Evolutionary conservation across 2,329 filamentous ascomycete genomes (phyloP), one percentile per base, ranked within the genome.

Genomic region (Penicillium sp.): DNA sequence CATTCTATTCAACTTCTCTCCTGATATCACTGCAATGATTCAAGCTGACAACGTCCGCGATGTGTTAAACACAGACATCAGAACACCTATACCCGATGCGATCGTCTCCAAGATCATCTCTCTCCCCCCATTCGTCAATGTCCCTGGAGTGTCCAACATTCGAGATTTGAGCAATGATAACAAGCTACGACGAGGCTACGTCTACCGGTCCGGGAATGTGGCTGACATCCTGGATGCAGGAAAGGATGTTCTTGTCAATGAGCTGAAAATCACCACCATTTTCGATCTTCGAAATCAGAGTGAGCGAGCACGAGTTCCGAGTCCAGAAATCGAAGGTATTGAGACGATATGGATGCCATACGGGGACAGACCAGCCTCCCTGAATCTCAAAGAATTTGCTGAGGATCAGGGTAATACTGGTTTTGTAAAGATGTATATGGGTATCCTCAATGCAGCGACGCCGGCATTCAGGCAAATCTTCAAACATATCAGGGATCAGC

Each of bases 131-230:
- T 68, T 67, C 33, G 53, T 62, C 20, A 55, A 52, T 5, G 41
- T 69, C 42, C 60, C 58, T 3, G 66, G 64, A 8, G 58, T 66
- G 5, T 60, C 63, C 43, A 69, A 69, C 35, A 53, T 68, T 14
- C 63, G 64, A 31, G 63, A 66, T 30, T 40, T 68, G 33, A 63
- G 63, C 51, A 57, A 56, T 27, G 56, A 53, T 18, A 55, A 57
- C 14, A 47, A 41, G 52, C 57, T 88, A 54, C 78, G 80, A 24
- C 73, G 73, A 20, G 76, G 78, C 20, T 63, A 84, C 27, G 72
- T 88, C 53, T 92, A 83, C 71, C 85, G 88, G 51, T 85, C 84
- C 43, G 88, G 84, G 2, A 87, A 89, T 58, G 83, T 86, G 22
- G 81, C 80, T 16, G 73, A 73, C 50, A 73, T 87, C 35, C 81